These are phyloP conservation scores for Inonotus obliquus DNA, from an alignment of 1,284 basidiomycete genomes.

Conservation along the genomic window DNA sequence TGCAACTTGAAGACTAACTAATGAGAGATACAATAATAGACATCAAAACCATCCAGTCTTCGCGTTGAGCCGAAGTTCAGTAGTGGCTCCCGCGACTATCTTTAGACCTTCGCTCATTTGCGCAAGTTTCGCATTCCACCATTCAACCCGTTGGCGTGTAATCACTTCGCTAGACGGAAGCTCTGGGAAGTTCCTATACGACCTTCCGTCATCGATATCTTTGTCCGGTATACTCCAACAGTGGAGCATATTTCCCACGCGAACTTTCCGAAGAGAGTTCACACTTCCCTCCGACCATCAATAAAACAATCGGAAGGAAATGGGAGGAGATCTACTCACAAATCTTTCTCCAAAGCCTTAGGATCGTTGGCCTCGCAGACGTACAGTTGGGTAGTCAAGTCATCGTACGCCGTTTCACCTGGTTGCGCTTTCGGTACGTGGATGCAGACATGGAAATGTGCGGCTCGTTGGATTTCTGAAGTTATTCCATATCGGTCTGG, in stretches of 20 bases:
- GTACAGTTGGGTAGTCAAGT: slow-evolving; percentile 28
- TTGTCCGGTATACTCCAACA: slow-evolving; percentile 22
- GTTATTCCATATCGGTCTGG: slow-evolving; percentile 24
- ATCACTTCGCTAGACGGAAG: slow-evolving; percentile 20
- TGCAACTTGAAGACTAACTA: no score
- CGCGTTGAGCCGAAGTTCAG: slow-evolving; percentile 8
- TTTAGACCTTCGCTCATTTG: slow-evolving; percentile 9
- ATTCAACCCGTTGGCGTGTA: slow-evolving; percentile 17
- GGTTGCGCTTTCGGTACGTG: not conserved
- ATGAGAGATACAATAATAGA: not conserved
- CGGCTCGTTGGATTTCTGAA: slow-evolving; percentile 16
- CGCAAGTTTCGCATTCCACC: slow-evolving; percentile 26
- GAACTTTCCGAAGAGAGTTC: slow-evolving; percentile 20
- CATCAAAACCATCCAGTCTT: slow-evolving; percentile 1
- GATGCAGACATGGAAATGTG: slow-evolving; percentile 26
- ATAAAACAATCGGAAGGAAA: not conserved
- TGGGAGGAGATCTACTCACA: slow-evolving; percentile 21
- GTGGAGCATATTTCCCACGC: slow-evolving; percentile 22
- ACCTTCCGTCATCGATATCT: slow-evolving; percentile 13
- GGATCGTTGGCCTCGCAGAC: slow-evolving; percentile 25
- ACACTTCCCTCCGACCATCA: slow-evolving; percentile 16
- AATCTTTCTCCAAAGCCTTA: slow-evolving; percentile 20
- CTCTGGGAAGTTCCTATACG: slow-evolving; percentile 21
- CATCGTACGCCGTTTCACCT: slow-evolving; percentile 14
- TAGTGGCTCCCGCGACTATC: slow-evolving; percentile 8